Conservation (phyloP, 2,329 filamentous ascomycete genomes). For the Epichloe baconii region DNA sequence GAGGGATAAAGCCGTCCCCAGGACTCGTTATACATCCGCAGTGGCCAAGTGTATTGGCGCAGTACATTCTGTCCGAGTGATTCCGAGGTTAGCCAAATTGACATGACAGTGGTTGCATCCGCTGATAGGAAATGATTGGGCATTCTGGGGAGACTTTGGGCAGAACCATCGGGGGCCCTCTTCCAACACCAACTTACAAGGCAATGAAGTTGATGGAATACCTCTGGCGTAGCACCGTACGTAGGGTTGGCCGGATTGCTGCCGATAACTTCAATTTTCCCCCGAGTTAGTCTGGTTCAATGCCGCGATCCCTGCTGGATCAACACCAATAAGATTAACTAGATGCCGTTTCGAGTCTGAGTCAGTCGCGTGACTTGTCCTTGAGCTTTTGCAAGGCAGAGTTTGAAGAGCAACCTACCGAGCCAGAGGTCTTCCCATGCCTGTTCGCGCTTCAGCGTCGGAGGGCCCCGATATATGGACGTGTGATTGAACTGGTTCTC, state of each 20-base stretch:
- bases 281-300: not conserved
- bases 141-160: too few species aligned
- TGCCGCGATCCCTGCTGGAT: not conserved
- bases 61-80: not conserved
- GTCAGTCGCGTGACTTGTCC: not conserved
- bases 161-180: too few species aligned
- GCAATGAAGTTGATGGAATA: conserved; percentile 1
- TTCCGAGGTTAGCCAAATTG: not conserved
- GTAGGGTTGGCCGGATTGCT: not conserved
- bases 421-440: not conserved
- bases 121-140: too few species aligned
- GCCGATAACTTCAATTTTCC: not conserved
- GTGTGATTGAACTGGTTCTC: conserved; percentile 1
- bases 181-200: not conserved
- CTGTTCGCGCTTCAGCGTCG: not conserved
- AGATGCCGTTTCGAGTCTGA: not conserved
- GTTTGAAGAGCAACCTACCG: not conserved
- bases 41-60: conserved; percentile 3
- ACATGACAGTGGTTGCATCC: too few species aligned
- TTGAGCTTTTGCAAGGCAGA: not conserved
- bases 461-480: not conserved
- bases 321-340: not conserved
- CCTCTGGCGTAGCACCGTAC: not conserved
- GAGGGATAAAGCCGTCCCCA: not conserved
- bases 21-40: conserved; percentile 1